Evolutionary conservation across 306 rosid genomes (phyloP), one percentile per base, ranked within the genome.

Genomic region (Hippophae tibetana): DNA sequence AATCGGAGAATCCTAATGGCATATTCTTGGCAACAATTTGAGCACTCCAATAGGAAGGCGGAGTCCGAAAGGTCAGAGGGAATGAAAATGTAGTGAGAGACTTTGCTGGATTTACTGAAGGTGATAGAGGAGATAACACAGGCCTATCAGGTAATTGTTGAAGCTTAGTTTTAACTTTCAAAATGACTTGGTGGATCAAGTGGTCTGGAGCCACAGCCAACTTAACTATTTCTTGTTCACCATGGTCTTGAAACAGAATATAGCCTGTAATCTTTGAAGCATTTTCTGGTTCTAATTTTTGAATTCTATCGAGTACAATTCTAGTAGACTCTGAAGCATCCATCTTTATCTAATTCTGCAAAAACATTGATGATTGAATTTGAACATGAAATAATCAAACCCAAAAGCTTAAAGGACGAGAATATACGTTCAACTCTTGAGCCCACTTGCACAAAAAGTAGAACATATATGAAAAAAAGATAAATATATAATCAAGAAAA

Each of bases 121-220:
- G 78, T 25, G 72, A 63, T 14, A 65, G 57, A 9, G 74, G 56
- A 47, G 70, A 50, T 49, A 77, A 52, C 66, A 69, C 50, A 43
- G 81, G 41, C 13, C 69, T 72, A 5, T 57, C 7, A 23, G 72
- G 54, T 18, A 72, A 8, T 10, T n/a, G 76, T 56, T 71, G 81
- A 40, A 86, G 77, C 67, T 84, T 76, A 0, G 66, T 23, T 78
- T 72, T 79, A 45, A 78, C 81, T 54, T 57, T 74, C 9, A 54
- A 43, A 7, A 82, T 81, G 9, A 79, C 56, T 26, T 81, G 80
- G 9, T 63, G 72, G 38, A 90, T 54, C 27, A 71, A 7, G 8
- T 75, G 76, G 7, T 87, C 95, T 0, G 90, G 81, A 5, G 59
- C 79, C 12, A 73, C 47, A 11, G 95, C 95, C 65, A 90, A 52